Base-by-base conservation (phyloP, 208 protist genomes). In the Leishmania arabica region DNA sequence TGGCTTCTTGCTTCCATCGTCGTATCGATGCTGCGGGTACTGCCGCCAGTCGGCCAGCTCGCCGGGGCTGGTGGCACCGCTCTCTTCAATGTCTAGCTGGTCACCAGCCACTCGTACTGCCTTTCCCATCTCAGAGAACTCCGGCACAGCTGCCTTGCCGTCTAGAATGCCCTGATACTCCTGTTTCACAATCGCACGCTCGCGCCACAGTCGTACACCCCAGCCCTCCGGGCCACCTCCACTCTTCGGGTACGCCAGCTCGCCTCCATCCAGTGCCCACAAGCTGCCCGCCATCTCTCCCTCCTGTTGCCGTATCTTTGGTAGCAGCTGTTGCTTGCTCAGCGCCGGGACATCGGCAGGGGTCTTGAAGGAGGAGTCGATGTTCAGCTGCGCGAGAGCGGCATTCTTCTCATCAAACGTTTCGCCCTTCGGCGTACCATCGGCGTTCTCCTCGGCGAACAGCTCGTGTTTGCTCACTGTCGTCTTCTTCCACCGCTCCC, bases 381-480 rank as follows among this genome's bases (percentile, higher is more conserved):
- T 96, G 80, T 93, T 93, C 85, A 98, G 86, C 81, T 90, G 69
- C n/a, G 81, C 84, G 37, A 98, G 81, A 4, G 95, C 95, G 40
- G 84, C 85, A 80, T 98, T 98, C 86, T 98, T 98, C 71, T 98
- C 93, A 27, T 81, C 89, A 79, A 98, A 96, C 13, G 72, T 87
- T 60, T 93, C 93, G 53, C 95, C 95, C 54, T 88, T 90, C 42
- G 95, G 95, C 5, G 88, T 96, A n/a, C 92, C 93, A 79, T 98
- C 95, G 8, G 86, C 74, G 76, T 82, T 88, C 75, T 98, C 93
- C 54, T 89, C 88, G 24, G 88, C 85, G 81, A 98, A 98, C 17
- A 98, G 78, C 79, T 98, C 95, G 78, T 98, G 95, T 73, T 97
- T 98, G 85, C 88, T 97, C 47, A 91, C 60, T 6, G 91, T 94